Evolutionary conservation across 2,329 filamentous ascomycete genomes (phyloP), one percentile per base, ranked within the genome.

Genomic region (Chrysosphaeria jannelii): DNA sequence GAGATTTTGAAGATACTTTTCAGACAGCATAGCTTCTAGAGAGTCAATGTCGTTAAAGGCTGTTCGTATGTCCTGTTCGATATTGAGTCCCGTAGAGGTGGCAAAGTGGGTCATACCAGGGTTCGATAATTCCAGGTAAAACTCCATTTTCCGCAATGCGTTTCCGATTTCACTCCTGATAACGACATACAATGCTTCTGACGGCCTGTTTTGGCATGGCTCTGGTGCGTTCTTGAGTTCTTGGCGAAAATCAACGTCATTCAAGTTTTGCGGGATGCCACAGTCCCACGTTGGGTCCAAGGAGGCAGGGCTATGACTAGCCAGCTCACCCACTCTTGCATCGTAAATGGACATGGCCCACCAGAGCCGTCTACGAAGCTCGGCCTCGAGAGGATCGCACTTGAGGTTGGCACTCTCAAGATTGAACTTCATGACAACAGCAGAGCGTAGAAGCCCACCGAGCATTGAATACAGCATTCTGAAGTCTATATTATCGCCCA

Each of bases 341-440:
- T 69, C 63, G 26, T 64, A 57, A 3, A 56, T 36, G 0, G 56
- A 38, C 1, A 69, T 38, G 0, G 55, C 45, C 61, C 60, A 67
- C 60, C 60, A 67, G 0, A 67, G 44, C 16, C 61, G 42, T 14
- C 61, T 51, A 8, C 59, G 51, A 44, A 65, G 49, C 37, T 68
- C 61, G 2, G 48, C 51, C 31, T 67, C 59, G 8, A 55, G 5
- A 32, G 24, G 4, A 28, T 30, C 14, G 40, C 35, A 12, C 29
- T 30, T 31, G 53, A 54, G 34, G 2, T 35, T 22, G 9, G 36
- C 30, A 0, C 44, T 32, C 33, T 66, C 59, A 24, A 33, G 45
- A 23, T 63, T 47, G 5, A 65, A 41, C 9, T 20, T 16, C 35
- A 66, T 51, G 6, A 53, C 46, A 27, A 55, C 44, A 2, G 55